These are phyloP conservation scores for Dendrobium catenatum DNA, from an alignment of 106 monocot species.

Conservation along the genomic window DNA sequence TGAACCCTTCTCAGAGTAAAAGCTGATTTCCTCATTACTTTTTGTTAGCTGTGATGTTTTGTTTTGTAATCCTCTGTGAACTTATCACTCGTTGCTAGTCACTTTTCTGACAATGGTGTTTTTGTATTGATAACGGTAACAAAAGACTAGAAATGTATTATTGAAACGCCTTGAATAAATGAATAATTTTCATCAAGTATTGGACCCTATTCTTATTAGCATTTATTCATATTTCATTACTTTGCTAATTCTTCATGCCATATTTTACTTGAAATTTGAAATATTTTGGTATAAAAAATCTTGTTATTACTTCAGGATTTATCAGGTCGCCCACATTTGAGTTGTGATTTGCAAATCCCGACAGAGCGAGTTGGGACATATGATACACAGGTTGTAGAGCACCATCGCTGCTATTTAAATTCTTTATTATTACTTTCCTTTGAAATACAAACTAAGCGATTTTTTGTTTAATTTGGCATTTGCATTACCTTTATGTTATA, in stretches of 20 bases:
- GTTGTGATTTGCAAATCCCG: slow-evolving; percentile 60
- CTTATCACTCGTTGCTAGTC: not conserved
- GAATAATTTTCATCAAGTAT: not conserved
- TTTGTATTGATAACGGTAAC: not conserved
- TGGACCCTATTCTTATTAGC: not conserved
- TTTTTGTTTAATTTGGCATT: not conserved
- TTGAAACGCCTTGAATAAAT: not conserved
- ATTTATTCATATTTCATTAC: not conserved
- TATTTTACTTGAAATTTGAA: not conserved
- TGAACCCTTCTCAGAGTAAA: not conserved
- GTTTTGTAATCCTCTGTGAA: not conserved
- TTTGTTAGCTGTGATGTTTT: not conserved
- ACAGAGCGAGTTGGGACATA: slow-evolving; percentile 94
- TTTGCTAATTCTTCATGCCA: not conserved
- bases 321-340: slow-evolving; percentile 91
- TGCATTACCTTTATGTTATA: not conserved
- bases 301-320: slow-evolving; percentile 61
- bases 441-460: not conserved
- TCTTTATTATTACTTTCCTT: not conserved
- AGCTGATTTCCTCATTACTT: not conserved
- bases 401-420: not conserved
- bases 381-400: slow-evolving; percentile 76
- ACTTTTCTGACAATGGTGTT: not conserved
- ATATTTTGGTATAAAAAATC: not conserved
- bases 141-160: not conserved